Evolutionary conservation across 2,329 filamentous ascomycete genomes (phyloP).

Genomic region (Raffaelea albimanens): DNA sequence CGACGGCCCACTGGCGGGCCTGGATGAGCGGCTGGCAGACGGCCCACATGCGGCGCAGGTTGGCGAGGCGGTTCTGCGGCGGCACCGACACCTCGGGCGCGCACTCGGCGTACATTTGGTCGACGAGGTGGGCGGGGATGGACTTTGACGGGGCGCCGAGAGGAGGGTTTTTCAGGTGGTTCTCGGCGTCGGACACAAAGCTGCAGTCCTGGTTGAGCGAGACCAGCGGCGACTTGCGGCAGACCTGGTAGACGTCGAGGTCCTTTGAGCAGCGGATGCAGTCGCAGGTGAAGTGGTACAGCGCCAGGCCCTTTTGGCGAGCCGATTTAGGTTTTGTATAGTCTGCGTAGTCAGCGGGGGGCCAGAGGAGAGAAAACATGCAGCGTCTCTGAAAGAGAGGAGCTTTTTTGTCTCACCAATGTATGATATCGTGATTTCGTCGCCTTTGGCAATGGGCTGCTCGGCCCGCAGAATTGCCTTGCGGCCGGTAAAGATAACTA

Average conservation of each 20-base stretch:
- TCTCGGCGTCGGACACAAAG: conserved; percentile 29
- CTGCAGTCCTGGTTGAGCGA: conserved; percentile 36
- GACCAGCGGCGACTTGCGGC: conserved; percentile 28
- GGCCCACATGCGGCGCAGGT: conserved; percentile 26
- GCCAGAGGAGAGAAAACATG: too few relatives aligned
- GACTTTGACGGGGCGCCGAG: conserved; percentile 15
- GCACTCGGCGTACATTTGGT: conserved; percentile 22
- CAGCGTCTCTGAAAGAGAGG: too few relatives aligned
- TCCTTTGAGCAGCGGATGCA: conserved; percentile 41
- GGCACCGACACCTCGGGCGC: conserved; percentile 10
- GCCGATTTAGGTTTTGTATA: conserved; percentile 33
- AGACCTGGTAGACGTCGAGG: conserved; percentile 45
- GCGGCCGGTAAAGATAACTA: conserved; percentile 45
- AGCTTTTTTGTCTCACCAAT: conserved; percentile 35
- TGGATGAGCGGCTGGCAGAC: conserved; percentile 27
- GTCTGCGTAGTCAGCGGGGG: conserved; percentile 25
- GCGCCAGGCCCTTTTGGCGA: conserved; percentile 31
- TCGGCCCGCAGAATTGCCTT: conserved; percentile 41
- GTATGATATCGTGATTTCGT: conserved; percentile 54
- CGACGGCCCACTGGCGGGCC: conserved; percentile 34
- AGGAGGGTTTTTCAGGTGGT: conserved; percentile 20
- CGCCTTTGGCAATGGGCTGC: conserved; percentile 35
- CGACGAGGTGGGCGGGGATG: conserved; percentile 14
- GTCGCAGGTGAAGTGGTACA: conserved; percentile 43
- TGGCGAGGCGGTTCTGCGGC: conserved; percentile 10